Percentiles rank a stretch among this genome's conserved stretches.
Evolutionary conservation across 495 filamentous ascomycete genomes (phyloP).

Genomic region (Aspergillus olivimuriae): DNA sequence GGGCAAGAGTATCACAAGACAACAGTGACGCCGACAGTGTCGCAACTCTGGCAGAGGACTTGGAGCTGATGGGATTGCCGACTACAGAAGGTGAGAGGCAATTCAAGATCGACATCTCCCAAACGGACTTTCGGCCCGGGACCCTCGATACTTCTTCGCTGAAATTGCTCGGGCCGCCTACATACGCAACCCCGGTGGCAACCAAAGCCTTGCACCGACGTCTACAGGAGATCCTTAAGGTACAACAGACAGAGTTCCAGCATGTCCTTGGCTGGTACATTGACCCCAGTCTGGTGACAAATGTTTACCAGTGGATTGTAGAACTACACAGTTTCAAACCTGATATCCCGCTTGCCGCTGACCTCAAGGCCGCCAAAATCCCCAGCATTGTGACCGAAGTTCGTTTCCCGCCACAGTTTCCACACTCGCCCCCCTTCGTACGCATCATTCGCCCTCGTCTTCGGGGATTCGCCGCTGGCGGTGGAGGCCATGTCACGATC

Average conservation of each 20-base stretch:
- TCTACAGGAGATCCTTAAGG: conserved; percentile 51
- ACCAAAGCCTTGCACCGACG: conserved; percentile 58
- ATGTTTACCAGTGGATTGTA: conserved; percentile 90
- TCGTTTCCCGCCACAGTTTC: conserved; percentile 68
- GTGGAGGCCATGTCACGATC: conserved; percentile 83
- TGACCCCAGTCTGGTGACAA: conserved; percentile 50
- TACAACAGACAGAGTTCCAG: conserved; percentile 56
- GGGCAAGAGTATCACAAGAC: too few relatives aligned
- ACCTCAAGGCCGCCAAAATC: conserved; percentile 58
- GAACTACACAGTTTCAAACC: conserved; percentile 80
- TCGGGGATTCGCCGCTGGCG: conserved; percentile 59
- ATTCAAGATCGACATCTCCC: background rate
- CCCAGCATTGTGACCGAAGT: conserved; percentile 74
- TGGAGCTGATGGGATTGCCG: conserved; percentile 1
- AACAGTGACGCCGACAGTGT: conserved; percentile 7
- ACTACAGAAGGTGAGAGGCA: background rate
- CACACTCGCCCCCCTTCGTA: conserved; percentile 77
- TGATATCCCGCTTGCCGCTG: conserved; percentile 60
- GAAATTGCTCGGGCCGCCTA: conserved; percentile 53
- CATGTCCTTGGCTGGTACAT: conserved; percentile 85
- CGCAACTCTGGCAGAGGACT: conserved; percentile 11
- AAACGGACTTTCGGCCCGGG: conserved; percentile 63
- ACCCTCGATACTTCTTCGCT: conserved; percentile 50
- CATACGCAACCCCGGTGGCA: conserved; percentile 60
- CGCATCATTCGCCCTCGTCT: conserved; percentile 80